phyloP scores from a whole-genome alignment of 805 yeast species.

The Debaryomyces tyrocola region DNA sequence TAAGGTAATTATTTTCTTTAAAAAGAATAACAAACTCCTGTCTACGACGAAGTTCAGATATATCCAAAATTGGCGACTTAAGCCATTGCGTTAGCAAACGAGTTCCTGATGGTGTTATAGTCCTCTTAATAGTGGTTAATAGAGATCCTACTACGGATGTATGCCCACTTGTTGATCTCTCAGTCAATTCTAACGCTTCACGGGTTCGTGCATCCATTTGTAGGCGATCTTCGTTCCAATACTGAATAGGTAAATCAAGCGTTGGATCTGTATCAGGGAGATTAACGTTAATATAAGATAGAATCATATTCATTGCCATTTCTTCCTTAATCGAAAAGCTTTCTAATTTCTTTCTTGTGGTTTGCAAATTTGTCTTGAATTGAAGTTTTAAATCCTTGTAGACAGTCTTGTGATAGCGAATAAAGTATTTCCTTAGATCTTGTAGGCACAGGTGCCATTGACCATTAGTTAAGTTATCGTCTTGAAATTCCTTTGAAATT shows the following conservation, averaged over 20 bases:
- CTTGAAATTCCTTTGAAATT: slow-evolving; percentile 47
- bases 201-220: slow-evolving; percentile 81
- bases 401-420: slow-evolving; percentile 49
- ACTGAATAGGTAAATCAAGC: slow-evolving; percentile 66
- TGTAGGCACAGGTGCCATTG: slow-evolving; percentile 57
- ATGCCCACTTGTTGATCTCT: slow-evolving; percentile 45
- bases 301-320: slow-evolving; percentile 57
- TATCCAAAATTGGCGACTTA: slow-evolving; percentile 69
- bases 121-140: slow-evolving; percentile 65
- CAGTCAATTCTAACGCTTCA: slow-evolving; percentile 72
- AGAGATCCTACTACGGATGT: slow-evolving; percentile 67
- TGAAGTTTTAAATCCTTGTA: slow-evolving; percentile 32
- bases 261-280: slow-evolving; percentile 66
- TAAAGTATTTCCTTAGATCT: slow-evolving; percentile 58
- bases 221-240: slow-evolving; percentile 53
- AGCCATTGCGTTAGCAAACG: slow-evolving; percentile 81
- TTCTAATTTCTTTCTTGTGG: slow-evolving; percentile 35
- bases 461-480: slow-evolving; percentile 42
- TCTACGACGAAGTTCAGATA: slow-evolving; percentile 54
- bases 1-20: slow-evolving; percentile 19
- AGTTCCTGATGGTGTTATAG: slow-evolving; percentile 80
- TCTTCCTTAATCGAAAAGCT: slow-evolving; percentile 43
- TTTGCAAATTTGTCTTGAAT: slow-evolving; percentile 33
- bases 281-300: slow-evolving; percentile 71
- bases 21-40: slow-evolving; percentile 36